Evolutionary conservation across 192 early-diverging fungal genomes (phyloP), one percentile per base, ranked within the genome.

Genomic region (Entomortierella beljakovae): DNA sequence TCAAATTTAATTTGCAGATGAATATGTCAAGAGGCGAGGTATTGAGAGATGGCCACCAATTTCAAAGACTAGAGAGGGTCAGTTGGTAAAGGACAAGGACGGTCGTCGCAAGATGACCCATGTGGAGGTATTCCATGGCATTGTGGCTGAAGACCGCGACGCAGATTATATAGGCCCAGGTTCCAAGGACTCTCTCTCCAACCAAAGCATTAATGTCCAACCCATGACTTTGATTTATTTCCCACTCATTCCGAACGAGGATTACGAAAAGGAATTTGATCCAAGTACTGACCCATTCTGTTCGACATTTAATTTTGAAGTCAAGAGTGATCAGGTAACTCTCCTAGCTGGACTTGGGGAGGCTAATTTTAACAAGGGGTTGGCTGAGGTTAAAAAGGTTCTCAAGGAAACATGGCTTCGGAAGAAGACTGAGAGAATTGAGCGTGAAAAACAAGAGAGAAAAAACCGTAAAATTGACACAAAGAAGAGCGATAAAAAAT

Each of bases 241-340:
- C 54, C 92, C 91, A 13, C 83, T 91, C 26, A 83, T 92, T 59
- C 70, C 82, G 0, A 94, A 94, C 51, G 56, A 48, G 6, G 80
- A 86, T 40, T 88, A 88, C 49, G 65, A 86, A 26, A 68, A 76
- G 7, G 81, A 71, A 13, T 93, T 93, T 84, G 86, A 91, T 63
- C 93, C 93, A 3, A 83, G 81, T 61, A 86, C 80, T 10, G 88
- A 84, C 2, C 84, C 86, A 38, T 92, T 93, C 57, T 89, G 87
- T 43, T 83, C 82, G 5, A 93, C 92, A 0, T 90, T 85, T 48
- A 94, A 94, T 66, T 90, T 90, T 83, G 83, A 85, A 58, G 89
- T 91, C 80, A 90, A 81, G 20, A 69, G 82, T 13, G 89, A 89
- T 35, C 90, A 94, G 68, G 85, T 94, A 20, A 81, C 87, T 52